These are phyloP conservation scores for Cornus florida DNA, from an alignment of 148 eudicot species.

Conservation along the genomic window DNA sequence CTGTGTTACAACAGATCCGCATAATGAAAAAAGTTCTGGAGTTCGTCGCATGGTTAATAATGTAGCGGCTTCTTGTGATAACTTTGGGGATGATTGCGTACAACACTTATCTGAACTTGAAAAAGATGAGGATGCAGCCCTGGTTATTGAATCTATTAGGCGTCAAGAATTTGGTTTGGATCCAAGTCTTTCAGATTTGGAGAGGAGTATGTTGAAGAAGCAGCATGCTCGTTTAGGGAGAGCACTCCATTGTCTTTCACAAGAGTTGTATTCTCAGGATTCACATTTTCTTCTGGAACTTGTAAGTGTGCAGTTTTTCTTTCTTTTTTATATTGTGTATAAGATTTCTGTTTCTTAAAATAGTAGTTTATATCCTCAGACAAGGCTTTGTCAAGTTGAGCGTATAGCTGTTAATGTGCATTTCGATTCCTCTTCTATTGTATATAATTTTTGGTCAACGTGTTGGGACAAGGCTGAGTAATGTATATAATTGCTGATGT, in stretches of 20 bases:
- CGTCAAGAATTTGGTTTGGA: conserved; percentile 87
- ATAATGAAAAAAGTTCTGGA: conserved; percentile 14
- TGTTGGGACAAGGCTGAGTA: too few species aligned
- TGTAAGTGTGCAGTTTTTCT: conserved; percentile 34
- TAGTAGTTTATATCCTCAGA: background rate
- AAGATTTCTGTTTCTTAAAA: background rate
- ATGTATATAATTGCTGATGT: background rate
- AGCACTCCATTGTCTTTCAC: conserved; percentile 96
- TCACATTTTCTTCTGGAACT: conserved; percentile 95
- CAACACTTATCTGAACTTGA: conserved; percentile 17
- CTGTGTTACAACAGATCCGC: conserved; percentile 26
- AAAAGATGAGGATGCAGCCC: conserved; percentile 38
- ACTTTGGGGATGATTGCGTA: conserved; percentile 7
- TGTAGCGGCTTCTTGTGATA: conserved; percentile 10
- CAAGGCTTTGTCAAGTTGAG: background rate
- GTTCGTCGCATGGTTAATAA: background rate
- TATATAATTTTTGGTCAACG: too few species aligned
- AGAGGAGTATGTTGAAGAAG: conserved; percentile 68
- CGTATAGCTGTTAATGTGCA: too few species aligned
- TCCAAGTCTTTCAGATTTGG: conserved; percentile 52
- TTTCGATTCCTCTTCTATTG: too few species aligned
- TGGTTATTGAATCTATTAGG: conserved; percentile 75
- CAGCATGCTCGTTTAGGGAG: conserved; percentile 97
- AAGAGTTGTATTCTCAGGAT: conserved; percentile 93
- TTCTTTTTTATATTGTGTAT: background rate